phyloP scores from a whole-genome alignment of 1,284 basidiomycete species.

The Phellinidium pouzarii region DNA sequence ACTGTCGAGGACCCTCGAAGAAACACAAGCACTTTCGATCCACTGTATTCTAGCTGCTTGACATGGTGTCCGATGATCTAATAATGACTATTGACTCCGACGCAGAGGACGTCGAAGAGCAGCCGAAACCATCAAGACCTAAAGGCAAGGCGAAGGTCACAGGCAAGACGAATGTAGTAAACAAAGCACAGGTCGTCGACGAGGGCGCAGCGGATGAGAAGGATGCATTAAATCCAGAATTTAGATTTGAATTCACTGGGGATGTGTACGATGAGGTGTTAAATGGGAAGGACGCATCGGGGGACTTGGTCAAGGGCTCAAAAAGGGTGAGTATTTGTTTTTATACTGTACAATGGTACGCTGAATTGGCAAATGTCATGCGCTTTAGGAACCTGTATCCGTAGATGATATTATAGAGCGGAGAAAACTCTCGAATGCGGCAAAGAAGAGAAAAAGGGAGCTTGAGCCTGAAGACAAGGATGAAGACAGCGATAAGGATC shows the following conservation, averaged over 20 bases:
- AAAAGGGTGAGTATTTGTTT: constrained; percentile 48
- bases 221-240: constrained; percentile 70
- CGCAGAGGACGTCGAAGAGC: constrained; percentile 40
- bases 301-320: constrained; percentile 55
- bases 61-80: constrained; percentile 43
- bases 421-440: constrained; percentile 39
- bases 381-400: constrained; percentile 65
- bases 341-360: constrained; percentile 14
- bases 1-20: not conserved
- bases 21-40: not conserved
- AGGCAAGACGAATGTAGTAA: constrained; percentile 1
- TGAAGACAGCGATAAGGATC: constrained; percentile 23
- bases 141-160: constrained; percentile 23
- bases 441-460: constrained; percentile 54
- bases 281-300: constrained; percentile 32
- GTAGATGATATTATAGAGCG: constrained; percentile 89
- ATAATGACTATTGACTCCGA: constrained; percentile 81
- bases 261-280: constrained; percentile 58
- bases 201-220: constrained; percentile 32
- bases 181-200: constrained; percentile 1
- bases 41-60: not conserved
- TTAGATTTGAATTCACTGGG: constrained; percentile 74
- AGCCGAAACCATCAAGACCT: constrained; percentile 22
- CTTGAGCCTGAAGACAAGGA: constrained; percentile 28
- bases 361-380: constrained; percentile 17